These are phyloP conservation scores for Sisymbrium irio DNA, from an alignment of 345 rosid genomes.

Conservation along the genomic window DNA sequence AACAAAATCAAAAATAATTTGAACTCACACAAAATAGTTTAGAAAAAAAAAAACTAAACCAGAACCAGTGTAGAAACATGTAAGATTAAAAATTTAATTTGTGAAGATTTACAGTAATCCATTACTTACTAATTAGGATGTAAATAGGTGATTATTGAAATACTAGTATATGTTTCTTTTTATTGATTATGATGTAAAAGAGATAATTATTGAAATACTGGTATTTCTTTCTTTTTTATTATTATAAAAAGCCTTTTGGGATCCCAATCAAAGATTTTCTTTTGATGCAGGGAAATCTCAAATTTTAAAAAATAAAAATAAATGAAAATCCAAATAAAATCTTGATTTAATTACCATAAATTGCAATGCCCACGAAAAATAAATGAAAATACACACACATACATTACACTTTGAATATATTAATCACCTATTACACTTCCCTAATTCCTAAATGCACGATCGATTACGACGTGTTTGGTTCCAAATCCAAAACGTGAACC, in stretches of 20 bases:
- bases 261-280: conserved; percentile 18
- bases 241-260: neutral
- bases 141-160: neutral
- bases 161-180: neutral
- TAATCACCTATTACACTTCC: conserved; percentile 14
- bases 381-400: too few relatives aligned
- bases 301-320: neutral
- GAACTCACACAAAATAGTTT: too few relatives aligned
- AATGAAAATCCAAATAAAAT: conserved; percentile 30
- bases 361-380: conserved; percentile 12
- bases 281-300: conserved; percentile 13
- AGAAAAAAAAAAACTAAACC: too few relatives aligned
- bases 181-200: too few relatives aligned
- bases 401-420: too few relatives aligned
- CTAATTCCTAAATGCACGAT: conserved; percentile 25
- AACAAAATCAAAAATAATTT: too few relatives aligned
- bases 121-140: neutral
- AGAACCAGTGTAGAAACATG: too few relatives aligned
- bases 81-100: too few relatives aligned
- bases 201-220: neutral
- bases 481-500: conserved; percentile 23
- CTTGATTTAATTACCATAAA: conserved; percentile 25
- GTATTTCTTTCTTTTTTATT: neutral
- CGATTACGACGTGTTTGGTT: conserved; percentile 17
- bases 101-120: too few relatives aligned